Evolutionary conservation across 305 asterid genomes (phyloP).

Genomic region (Fraxinus sp.): DNA sequence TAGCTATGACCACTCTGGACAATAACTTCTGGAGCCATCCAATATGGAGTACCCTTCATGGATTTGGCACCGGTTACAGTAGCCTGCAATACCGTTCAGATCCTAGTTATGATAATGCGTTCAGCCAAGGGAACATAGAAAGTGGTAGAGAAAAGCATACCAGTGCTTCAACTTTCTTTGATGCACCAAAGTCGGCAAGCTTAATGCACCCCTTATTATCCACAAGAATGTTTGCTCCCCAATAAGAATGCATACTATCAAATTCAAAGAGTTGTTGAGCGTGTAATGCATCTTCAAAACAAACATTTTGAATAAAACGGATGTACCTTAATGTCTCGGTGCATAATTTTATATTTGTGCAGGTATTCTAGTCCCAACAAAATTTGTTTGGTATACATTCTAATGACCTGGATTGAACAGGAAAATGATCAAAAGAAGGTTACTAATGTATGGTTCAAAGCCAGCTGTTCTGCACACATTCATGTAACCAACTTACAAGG

Average conservation of each 20-base stretch:
- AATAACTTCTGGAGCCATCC: conserved; percentile 99
- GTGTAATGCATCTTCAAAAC: conserved; percentile 12
- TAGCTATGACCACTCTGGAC: conserved; percentile 99
- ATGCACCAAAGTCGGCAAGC: conserved; percentile 97
- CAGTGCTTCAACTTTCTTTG: conserved; percentile 93
- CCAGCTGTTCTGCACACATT: background rate
- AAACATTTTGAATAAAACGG: conserved; percentile 5
- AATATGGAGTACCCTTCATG: conserved; percentile 99
- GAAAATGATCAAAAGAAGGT: conserved; percentile 8
- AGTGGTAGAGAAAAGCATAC: conserved; percentile 35
- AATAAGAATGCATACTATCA: conserved; percentile 25
- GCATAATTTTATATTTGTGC: conserved; percentile 86
- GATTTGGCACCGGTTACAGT: conserved; percentile 97
- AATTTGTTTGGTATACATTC: conserved; percentile 87
- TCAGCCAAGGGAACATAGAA: conserved; percentile 17
- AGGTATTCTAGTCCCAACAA: conserved; percentile 81
- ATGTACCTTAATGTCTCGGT: conserved; percentile 89
- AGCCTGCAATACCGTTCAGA: conserved; percentile 60
- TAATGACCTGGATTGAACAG: conserved; percentile 58
- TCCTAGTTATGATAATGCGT: conserved; percentile 24
- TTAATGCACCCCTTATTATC: conserved; percentile 93
- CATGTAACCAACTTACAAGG: background rate
- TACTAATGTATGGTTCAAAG: conserved; percentile 4
- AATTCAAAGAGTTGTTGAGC: background rate
- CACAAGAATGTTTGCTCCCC: conserved; percentile 96